These are phyloP conservation scores for Clarkia xantiana DNA, from an alignment of 345 rosid genomes.

Conservation along the genomic window DNA sequence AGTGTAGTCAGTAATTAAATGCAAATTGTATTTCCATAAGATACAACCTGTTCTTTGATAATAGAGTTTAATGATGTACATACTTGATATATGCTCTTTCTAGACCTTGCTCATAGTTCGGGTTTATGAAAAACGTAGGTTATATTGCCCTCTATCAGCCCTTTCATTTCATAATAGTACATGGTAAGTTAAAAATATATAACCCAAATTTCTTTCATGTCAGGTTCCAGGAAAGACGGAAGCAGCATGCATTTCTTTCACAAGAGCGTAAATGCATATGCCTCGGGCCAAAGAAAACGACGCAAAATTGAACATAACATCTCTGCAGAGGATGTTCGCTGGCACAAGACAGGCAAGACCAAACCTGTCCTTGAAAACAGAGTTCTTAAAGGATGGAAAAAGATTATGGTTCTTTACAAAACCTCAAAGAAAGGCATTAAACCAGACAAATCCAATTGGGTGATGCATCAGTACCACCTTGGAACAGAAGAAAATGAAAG, in stretches of 20 bases:
- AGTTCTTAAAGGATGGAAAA: slow-evolving; percentile 60
- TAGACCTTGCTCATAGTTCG: too few relatives aligned
- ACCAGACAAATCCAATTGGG: slow-evolving; percentile 76
- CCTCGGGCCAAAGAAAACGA: slow-evolving; percentile 89
- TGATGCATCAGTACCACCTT: slow-evolving; percentile 81
- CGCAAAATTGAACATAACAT: slow-evolving; percentile 45
- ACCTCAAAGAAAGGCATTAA: slow-evolving; percentile 54
- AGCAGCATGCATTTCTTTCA: slow-evolving; percentile 66
- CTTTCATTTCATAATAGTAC: too few relatives aligned
- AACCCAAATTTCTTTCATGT: not conserved
- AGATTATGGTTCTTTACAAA: slow-evolving; percentile 86
- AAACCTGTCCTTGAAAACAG: slow-evolving; percentile 49
- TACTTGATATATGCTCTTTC: too few relatives aligned
- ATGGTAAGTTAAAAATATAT: too few relatives aligned
- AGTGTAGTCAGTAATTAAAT: too few relatives aligned
- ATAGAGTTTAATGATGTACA: too few relatives aligned
- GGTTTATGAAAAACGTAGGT: too few relatives aligned
- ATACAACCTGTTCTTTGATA: too few relatives aligned
- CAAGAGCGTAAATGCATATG: slow-evolving; percentile 64
- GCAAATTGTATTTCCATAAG: too few relatives aligned
- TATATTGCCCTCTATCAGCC: too few relatives aligned
- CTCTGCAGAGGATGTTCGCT: slow-evolving; percentile 52
- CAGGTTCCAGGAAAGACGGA: slow-evolving; percentile 87
- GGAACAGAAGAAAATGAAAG: slow-evolving; percentile 60
- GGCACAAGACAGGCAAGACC: slow-evolving; percentile 98